phyloP scores from a whole-genome alignment of 805 yeast species.

The Metschnikowia colocasiae region DNA sequence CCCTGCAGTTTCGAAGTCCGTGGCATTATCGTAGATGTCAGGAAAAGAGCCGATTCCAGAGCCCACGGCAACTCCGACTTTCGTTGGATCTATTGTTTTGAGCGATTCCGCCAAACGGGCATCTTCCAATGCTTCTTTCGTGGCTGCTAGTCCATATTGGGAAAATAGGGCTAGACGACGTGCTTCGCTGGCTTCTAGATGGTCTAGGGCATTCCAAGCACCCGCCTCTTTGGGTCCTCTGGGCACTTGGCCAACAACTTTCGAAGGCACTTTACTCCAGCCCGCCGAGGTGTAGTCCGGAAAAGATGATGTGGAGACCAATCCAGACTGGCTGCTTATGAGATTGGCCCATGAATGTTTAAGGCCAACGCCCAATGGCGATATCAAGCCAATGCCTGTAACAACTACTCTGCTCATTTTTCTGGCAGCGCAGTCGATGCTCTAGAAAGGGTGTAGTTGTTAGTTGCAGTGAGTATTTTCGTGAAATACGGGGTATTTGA shows the following conservation, averaged over 20 bases:
- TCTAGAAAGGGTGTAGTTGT: background rate
- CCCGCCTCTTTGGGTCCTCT: conserved; percentile 41
- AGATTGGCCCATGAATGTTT: conserved; percentile 51
- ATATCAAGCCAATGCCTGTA: conserved; percentile 84
- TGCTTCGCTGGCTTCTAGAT: conserved; percentile 44
- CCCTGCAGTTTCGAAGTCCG: conserved; percentile 41
- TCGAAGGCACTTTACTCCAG: conserved; percentile 58
- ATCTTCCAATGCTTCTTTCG: conserved; percentile 72
- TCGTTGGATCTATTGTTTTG: conserved; percentile 32
- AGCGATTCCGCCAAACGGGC: conserved; percentile 45
- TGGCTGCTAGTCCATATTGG: conserved; percentile 74
- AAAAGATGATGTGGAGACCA: conserved; percentile 48
- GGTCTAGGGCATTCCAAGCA: conserved; percentile 51
- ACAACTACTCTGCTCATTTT: conserved; percentile 66
- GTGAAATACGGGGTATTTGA: background rate
- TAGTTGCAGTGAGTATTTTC: background rate
- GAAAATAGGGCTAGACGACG: conserved; percentile 68
- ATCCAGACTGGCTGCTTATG: conserved; percentile 52
- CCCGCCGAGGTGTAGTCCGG: conserved; percentile 41
- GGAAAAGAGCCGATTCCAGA: conserved; percentile 89
- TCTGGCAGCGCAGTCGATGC: background rate
- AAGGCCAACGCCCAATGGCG: conserved; percentile 80
- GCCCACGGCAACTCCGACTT: conserved; percentile 79
- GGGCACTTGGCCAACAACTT: conserved; percentile 76
- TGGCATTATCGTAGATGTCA: conserved; percentile 63